Evolutionary conservation across 148 eudicot genomes (phyloP).

Genomic region (Linanthus parryae): DNA sequence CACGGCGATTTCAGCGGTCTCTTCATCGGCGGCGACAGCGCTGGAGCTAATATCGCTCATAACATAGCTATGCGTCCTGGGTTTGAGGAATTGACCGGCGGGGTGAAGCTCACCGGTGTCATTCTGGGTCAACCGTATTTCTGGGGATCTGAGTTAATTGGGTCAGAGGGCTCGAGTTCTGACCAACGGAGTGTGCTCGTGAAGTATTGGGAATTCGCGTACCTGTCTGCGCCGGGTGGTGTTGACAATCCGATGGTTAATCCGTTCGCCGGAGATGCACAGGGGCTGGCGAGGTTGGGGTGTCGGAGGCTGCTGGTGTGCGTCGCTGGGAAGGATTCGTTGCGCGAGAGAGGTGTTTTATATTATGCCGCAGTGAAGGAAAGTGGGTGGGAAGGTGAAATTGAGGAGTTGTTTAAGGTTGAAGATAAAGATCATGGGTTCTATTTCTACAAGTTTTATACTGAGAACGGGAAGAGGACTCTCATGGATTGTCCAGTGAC

Average conservation of each 20-base stretch:
- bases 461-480: too few species aligned
- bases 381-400: too few species aligned
- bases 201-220: slow-evolving; percentile 11
- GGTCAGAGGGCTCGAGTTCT: slow-evolving; percentile 17
- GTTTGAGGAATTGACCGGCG: slow-evolving; percentile 13
- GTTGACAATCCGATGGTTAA: slow-evolving; percentile 35
- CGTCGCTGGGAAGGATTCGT: slow-evolving; percentile 24
- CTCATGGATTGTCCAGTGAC: too few species aligned
- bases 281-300: slow-evolving; percentile 23
- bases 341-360: slow-evolving; percentile 16
- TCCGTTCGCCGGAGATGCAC: slow-evolving; percentile 21
- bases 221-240: slow-evolving; percentile 21
- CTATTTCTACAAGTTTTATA: too few species aligned
- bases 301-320: slow-evolving; percentile 29
- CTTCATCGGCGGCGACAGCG: slow-evolving; percentile 49
- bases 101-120: slow-evolving; percentile 20
- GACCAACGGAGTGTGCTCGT: slow-evolving; percentile 3
- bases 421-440: too few species aligned
- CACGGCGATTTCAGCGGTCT: slow-evolving; percentile 27
- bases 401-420: too few species aligned
- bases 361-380: slow-evolving; percentile 21
- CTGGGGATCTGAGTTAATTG: slow-evolving; percentile 24
- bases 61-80: slow-evolving; percentile 33
- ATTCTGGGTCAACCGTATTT: slow-evolving; percentile 43
- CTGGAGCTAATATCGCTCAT: slow-evolving; percentile 54